Conservation (phyloP, 345 rosid species). For the Salix dunnii region DNA sequence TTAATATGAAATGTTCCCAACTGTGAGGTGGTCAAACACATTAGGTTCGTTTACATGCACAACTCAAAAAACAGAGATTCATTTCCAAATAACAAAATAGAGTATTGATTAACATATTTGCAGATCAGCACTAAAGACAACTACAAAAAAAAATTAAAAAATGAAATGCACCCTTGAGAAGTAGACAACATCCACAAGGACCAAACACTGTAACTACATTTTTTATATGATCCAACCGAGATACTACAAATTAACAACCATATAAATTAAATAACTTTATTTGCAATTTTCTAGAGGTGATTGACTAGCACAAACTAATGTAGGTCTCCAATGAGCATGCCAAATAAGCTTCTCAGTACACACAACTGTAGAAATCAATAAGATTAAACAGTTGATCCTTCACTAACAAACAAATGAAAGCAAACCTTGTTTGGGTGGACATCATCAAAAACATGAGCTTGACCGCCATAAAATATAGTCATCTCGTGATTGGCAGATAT, state of each 20-base stretch:
- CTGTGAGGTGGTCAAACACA: background rate
- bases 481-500: conserved; percentile 61
- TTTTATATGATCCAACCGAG: background rate
- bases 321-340: background rate
- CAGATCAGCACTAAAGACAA: background rate
- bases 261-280: too few relatives aligned
- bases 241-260: background rate
- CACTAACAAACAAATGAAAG: background rate
- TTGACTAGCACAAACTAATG: conserved; percentile 6
- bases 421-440: conserved; percentile 92
- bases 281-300: background rate
- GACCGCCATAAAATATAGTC: conserved; percentile 98
- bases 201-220: background rate
- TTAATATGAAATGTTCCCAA: background rate
- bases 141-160: too few relatives aligned
- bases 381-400: conserved; percentile 3
- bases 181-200: background rate
- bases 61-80: background rate
- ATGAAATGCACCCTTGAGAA: background rate
- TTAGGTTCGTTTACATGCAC: background rate
- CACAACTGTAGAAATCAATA: background rate
- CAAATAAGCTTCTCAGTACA: background rate
- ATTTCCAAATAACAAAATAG: background rate
- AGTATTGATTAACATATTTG: background rate
- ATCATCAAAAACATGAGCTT: conserved; percentile 98